These are phyloP conservation scores for Chlamydomonas eustigma DNA, from an alignment of 139 green algal species.

Conservation along the genomic window DNA sequence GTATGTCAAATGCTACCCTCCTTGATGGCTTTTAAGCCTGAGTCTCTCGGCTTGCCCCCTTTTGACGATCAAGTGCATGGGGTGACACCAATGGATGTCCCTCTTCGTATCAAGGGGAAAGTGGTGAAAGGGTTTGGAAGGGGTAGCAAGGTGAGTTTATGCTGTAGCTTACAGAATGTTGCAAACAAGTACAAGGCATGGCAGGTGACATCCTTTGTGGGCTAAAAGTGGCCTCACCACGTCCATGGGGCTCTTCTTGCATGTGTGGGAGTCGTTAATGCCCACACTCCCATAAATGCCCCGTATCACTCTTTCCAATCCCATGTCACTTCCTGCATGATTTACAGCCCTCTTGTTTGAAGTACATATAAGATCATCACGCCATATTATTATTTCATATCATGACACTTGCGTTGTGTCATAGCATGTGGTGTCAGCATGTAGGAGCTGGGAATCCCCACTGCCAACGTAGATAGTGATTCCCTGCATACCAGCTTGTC, in stretches of 20 bases:
- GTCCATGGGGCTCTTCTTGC: no score
- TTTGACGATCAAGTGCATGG: slow-evolving; percentile 14
- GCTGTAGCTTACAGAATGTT: no score
- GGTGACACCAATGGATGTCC: slow-evolving; percentile 15
- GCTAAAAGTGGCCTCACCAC: no score
- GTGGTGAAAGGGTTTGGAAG: slow-evolving; percentile 92
- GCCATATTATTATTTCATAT: no score
- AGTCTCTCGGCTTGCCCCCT: slow-evolving; percentile 37
- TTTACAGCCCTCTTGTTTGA: no score
- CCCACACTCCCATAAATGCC: no score
- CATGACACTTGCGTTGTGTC: not conserved
- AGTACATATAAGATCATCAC: no score
- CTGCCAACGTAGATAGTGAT: slow-evolving; percentile 77
- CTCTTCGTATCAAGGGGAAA: slow-evolving; percentile 40
- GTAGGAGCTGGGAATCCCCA: slow-evolving; percentile 87
- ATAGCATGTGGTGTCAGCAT: not conserved
- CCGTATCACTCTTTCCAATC: no score
- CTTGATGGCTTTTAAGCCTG: slow-evolving; percentile 71
- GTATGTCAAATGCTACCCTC: slow-evolving; percentile 64
- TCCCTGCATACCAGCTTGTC: slow-evolving; percentile 50
- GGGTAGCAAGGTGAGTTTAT: slow-evolving; percentile 68
- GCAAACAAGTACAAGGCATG: no score
- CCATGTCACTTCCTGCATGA: no score
- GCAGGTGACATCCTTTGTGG: no score
- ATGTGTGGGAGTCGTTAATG: no score